These are phyloP conservation scores for Puccinia coronata DNA, from an alignment of 1,284 basidiomycete genomes.

Conservation along the genomic window DNA sequence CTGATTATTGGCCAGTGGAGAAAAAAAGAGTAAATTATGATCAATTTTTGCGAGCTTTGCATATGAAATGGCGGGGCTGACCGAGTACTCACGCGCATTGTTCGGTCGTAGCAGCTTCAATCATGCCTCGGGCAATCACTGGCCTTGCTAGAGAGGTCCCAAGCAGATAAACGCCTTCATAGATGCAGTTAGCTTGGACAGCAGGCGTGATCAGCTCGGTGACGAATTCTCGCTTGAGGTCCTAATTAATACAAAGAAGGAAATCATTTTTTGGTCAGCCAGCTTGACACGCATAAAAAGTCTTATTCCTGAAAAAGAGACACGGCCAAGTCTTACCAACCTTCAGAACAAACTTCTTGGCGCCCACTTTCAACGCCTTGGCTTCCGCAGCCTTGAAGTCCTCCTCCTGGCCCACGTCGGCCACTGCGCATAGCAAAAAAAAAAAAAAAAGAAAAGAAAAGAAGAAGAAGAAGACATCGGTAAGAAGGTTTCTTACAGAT, in stretches of 20 bases:
- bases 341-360: constrained; percentile 66
- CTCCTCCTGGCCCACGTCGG: constrained; percentile 98
- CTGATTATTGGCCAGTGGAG: constrained; percentile 64
- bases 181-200: constrained; percentile 97
- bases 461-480: background rate
- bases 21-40: background rate
- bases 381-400: constrained; percentile 90
- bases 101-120: constrained; percentile 83
- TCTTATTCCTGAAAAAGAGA: background rate
- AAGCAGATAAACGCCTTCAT: constrained; percentile 98
- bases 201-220: constrained; percentile 95
- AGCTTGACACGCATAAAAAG: background rate
- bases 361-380: constrained; percentile 90
- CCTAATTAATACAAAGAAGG: constrained; percentile 62
- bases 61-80: background rate
- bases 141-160: constrained; percentile 97
- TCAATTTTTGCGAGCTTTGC: background rate
- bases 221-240: constrained; percentile 92
- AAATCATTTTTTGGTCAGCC: background rate
- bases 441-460: no score
- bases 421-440: constrained; percentile 63
- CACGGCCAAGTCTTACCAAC: background rate
- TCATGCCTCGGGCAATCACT: constrained; percentile 99
- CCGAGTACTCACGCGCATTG: constrained; percentile 75
- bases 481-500: background rate